Conservation (phyloP, 1,139 yeast species). For the Yamadazyma atmosphaerica region DNA sequence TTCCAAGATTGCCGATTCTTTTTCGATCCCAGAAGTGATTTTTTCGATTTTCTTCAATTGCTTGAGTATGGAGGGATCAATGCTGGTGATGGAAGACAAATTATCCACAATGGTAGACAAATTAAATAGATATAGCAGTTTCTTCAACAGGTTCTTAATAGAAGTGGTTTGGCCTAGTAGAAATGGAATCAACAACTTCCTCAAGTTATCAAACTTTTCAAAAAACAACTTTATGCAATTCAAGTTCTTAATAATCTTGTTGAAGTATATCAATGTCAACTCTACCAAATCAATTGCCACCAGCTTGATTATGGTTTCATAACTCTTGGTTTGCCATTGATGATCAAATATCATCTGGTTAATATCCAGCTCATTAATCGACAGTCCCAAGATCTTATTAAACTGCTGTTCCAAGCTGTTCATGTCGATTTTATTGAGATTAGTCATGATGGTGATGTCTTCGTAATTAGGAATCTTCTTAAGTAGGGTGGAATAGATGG, state of each 20-base stretch:
- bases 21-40: conserved; percentile 38
- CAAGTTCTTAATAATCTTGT: conserved; percentile 23
- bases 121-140: conserved; percentile 25
- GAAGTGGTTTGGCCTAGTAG: conserved; percentile 32
- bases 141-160: conserved; percentile 26
- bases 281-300: conserved; percentile 22
- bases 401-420: conserved; percentile 34
- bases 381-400: conserved; percentile 28
- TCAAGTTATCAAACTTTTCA: conserved; percentile 37
- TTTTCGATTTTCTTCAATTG: conserved; percentile 38
- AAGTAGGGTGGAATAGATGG: conserved; percentile 42
- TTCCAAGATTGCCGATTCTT: conserved; percentile 30
- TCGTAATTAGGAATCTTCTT: conserved; percentile 44
- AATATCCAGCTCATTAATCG: conserved; percentile 6
- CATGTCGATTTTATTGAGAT: conserved; percentile 23
- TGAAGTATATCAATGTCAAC: conserved; percentile 24
- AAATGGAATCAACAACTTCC: conserved; percentile 39
- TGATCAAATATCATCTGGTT: conserved; percentile 7
- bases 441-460: conserved; percentile 40
- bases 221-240: conserved; percentile 38
- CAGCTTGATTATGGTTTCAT: conserved; percentile 26
- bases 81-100: conserved; percentile 17
- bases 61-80: conserved; percentile 24
- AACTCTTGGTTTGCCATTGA: conserved; percentile 32
- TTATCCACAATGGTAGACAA: conserved; percentile 33